Evolutionary conservation across 345 rosid genomes (phyloP).

Genomic region (Arabidopsis suecica): DNA sequence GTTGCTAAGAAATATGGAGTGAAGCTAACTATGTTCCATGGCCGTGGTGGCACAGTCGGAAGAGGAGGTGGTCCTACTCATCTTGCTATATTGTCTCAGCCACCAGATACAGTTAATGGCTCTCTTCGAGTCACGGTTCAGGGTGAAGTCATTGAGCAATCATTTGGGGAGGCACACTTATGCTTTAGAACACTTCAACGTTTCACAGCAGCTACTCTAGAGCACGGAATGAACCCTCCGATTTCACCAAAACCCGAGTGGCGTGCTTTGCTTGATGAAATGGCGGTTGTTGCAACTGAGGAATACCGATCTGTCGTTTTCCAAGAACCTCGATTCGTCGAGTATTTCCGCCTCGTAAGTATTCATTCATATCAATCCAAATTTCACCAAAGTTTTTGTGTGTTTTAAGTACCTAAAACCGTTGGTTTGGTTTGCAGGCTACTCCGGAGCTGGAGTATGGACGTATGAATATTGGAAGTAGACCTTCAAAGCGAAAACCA

Average conservation of each 20-base stretch:
- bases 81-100: constrained; percentile 99
- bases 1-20: constrained; percentile 86
- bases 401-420: background rate
- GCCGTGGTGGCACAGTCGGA: constrained; percentile 99
- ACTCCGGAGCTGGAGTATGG: constrained; percentile 99
- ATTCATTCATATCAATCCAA: constrained; percentile 2
- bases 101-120: constrained; percentile 97
- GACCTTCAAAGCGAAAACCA: constrained; percentile 95
- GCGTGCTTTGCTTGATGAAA: constrained; percentile 87
- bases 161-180: constrained; percentile 94
- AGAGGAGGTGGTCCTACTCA: constrained; percentile 99
- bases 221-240: constrained; percentile 96
- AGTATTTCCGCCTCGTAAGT: constrained; percentile 96
- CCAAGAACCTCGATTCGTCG: constrained; percentile 90
- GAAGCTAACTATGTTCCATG: constrained; percentile 98
- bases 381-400: background rate
- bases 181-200: constrained; percentile 96
- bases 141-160: constrained; percentile 97
- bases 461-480: constrained; percentile 97
- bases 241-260: constrained; percentile 94
- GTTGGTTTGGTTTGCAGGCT: constrained; percentile 61
- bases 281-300: constrained; percentile 94
- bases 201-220: constrained; percentile 96
- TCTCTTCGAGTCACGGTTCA: constrained; percentile 94
- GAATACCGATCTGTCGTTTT: constrained; percentile 90